Percentiles rank a stretch among this genome's conserved stretches.
Conservation (phyloP, 192 early-diverging fungal genomes). For the Backusella australiensis region DNA sequence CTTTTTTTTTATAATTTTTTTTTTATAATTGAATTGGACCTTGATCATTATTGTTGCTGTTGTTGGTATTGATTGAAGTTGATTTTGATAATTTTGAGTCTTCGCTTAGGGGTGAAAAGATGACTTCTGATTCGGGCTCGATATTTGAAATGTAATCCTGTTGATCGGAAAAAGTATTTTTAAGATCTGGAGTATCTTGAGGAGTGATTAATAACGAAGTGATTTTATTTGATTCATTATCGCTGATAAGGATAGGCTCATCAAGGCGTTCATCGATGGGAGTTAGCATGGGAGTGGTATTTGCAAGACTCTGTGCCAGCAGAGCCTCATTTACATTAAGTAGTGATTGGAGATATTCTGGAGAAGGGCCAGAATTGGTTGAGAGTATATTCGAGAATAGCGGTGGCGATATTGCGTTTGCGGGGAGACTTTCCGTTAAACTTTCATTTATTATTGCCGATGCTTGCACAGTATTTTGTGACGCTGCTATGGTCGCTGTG, state of each 20-base stretch:
- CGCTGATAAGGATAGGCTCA: neutral
- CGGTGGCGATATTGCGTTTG: neutral
- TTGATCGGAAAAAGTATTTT: neutral
- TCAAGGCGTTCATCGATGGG: neutral
- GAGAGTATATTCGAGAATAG: neutral
- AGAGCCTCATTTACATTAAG: slow-evolving; percentile 25
- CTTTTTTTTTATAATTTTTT: neutral
- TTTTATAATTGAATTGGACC: neutral
- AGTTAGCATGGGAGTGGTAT: slow-evolving; percentile 1
- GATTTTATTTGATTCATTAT: neutral
- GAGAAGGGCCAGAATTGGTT: slow-evolving; percentile 5
- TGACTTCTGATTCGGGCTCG: neutral
- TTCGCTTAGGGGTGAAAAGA: neutral
- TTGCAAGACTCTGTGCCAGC: slow-evolving; percentile 26
- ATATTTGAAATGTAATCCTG: neutral
- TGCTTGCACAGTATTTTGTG: neutral
- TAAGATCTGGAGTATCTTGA: neutral
- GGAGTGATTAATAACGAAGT: neutral
- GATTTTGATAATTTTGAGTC: neutral
- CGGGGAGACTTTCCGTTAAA: neutral
- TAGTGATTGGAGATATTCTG: slow-evolving; percentile 26
- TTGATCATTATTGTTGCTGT: neutral
- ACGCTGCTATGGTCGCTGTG: neutral
- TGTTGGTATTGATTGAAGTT: neutral
- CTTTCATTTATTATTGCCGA: neutral